phyloP scores from a whole-genome alignment of 805 yeast genomes.

The Pichia membranifaciens region DNA sequence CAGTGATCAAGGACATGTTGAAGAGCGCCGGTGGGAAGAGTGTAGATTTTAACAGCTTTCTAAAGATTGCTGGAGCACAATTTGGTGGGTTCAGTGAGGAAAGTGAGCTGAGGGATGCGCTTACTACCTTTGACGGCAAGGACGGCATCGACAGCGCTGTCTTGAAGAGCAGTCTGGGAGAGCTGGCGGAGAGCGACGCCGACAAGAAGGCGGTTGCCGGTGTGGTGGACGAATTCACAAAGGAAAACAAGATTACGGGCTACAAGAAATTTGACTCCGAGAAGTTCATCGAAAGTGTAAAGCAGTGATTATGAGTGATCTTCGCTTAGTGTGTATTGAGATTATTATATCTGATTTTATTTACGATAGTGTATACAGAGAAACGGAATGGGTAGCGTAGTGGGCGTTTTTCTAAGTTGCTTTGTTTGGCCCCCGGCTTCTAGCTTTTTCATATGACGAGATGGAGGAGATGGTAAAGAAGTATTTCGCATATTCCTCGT shows the following conservation, averaged over 20 bases:
- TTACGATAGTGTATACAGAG: too few species aligned
- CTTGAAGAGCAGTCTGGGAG: not conserved
- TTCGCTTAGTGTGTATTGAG: too few species aligned
- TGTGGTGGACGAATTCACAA: slow-evolving; percentile 49
- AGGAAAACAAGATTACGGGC: slow-evolving; percentile 50
- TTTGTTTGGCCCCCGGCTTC: too few species aligned
- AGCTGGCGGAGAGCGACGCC: not conserved
- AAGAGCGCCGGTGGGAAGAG: slow-evolving; percentile 44
- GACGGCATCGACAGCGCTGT: slow-evolving; percentile 30
- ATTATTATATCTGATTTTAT: too few species aligned
- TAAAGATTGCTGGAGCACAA: slow-evolving; percentile 55
- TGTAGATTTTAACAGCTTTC: slow-evolving; percentile 59
- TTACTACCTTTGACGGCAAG: slow-evolving; percentile 40
- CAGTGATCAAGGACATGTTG: slow-evolving; percentile 35
- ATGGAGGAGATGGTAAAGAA: too few species aligned
- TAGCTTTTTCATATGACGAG: too few species aligned
- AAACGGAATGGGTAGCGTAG: too few species aligned
- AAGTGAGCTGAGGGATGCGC: slow-evolving; percentile 51
- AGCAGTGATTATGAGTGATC: slow-evolving; percentile 13
- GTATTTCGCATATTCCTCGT: not conserved
- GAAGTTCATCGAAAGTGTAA: slow-evolving; percentile 48
- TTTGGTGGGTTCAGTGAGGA: slow-evolving; percentile 45
- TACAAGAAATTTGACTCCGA: slow-evolving; percentile 53
- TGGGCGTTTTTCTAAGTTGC: too few species aligned
- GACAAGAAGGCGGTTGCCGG: not conserved